Evolutionary conservation across 257 asterid species (phyloP), one percentile per base, ranked within the genome.

Genomic region (Solanum infundibuliforme): DNA sequence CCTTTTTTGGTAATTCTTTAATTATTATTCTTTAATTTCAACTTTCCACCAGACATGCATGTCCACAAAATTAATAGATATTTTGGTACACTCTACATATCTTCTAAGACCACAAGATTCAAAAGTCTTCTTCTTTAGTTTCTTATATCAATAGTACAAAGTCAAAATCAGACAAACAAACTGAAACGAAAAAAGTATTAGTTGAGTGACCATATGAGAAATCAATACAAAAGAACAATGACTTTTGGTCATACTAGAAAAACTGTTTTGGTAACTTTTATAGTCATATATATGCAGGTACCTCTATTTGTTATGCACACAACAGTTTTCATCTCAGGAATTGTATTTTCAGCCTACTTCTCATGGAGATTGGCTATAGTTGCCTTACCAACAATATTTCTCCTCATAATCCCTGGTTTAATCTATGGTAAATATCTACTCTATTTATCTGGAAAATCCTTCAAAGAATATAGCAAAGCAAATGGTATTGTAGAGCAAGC

Each of bases 281-380:
- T 31, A 71, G 77, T 31, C 25, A 71, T 71, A 16, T 39, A 25
- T 87, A 21, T 60, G 65, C 83, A 96, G 98, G 95, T 95, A 90
- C 98, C 98, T 13, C 88, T 93, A 87, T 96, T 96, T 65, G 13
- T 95, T 85, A 94, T 94, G 98, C 94, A 95, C 92, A 89, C 92
- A 90, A 87, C 99, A 34, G 87, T 87, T 55, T 96, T 96, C 94
- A 48, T 95, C 52, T 94, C 98, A 25, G 99, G 96, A 86, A 90
- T 95, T 3, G 94, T 79, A 43, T 94, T 96, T 88, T 88, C 98
- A 20, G 75, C 92, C 86, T 94, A 95, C 86, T 95, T 94, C 87
- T 94, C 98, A 4, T 94, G 98, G 99, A 92, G 96, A 68, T 39
- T 96, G 84, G 90, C 95, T 11, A 3, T 96, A 73, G 98, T 96